These are phyloP conservation scores for Microdochium bolleyi DNA, from an alignment of 2,329 filamentous ascomycete genomes.

Conservation along the genomic window DNA sequence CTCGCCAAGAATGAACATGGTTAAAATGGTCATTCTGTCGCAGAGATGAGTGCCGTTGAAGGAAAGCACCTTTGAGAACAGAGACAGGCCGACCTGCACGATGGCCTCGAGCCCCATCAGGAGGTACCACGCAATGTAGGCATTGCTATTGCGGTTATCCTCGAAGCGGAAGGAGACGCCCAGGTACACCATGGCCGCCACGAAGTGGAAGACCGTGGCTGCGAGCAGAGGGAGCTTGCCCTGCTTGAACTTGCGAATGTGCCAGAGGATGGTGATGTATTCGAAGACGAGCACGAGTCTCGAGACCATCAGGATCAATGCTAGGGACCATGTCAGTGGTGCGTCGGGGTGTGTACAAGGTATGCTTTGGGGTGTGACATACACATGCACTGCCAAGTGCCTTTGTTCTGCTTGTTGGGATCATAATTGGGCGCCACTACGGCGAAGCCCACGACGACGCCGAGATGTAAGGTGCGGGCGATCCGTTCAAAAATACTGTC, in stretches of 20 bases:
- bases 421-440: slow-evolving; percentile 42
- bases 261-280: slow-evolving; percentile 38
- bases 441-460: slow-evolving; percentile 55
- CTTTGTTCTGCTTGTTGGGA: slow-evolving; percentile 21
- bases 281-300: slow-evolving; percentile 42
- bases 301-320: slow-evolving; percentile 39
- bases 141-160: slow-evolving; percentile 17
- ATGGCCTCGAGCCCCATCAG: slow-evolving; percentile 44
- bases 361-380: slow-evolving; percentile 4
- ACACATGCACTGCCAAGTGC: slow-evolving; percentile 29
- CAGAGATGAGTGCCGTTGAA: slow-evolving; percentile 56
- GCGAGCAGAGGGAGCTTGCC: slow-evolving; percentile 22
- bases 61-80: slow-evolving; percentile 44
- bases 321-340: slow-evolving; percentile 9
- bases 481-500: slow-evolving; percentile 55
- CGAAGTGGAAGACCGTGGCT: slow-evolving; percentile 24
- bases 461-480: slow-evolving; percentile 51
- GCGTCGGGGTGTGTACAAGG: too few species aligned
- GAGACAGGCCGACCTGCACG: slow-evolving; percentile 41
- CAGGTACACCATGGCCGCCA: slow-evolving; percentile 27
- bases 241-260: slow-evolving; percentile 27
- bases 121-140: slow-evolving; percentile 39
- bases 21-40: slow-evolving; percentile 55
- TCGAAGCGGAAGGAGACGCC: slow-evolving; percentile 29
- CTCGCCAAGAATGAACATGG: slow-evolving; percentile 58